Evolutionary conservation across 177 flowering plant genomes (phyloP).

Genomic region (Vitis hybrid): DNA sequence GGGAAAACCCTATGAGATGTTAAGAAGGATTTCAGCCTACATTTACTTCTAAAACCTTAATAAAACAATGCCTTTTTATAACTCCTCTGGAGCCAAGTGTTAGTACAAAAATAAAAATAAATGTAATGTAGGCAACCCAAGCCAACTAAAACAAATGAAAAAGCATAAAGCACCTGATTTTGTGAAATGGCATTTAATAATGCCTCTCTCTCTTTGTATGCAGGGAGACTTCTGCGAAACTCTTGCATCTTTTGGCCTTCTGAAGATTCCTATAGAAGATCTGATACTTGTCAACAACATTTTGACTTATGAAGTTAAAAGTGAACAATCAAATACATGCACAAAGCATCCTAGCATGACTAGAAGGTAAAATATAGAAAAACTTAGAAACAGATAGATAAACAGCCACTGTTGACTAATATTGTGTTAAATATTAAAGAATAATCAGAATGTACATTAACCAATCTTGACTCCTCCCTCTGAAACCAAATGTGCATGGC

Average conservation of each 20-base stretch:
- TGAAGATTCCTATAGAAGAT: slow-evolving; percentile 53
- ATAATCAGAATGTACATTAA: neutral
- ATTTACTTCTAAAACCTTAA: neutral
- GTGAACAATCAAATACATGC: neutral
- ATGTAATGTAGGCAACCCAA: neutral
- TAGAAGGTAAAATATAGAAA: neutral
- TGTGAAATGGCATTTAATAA: slow-evolving; percentile 58
- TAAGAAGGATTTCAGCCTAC: neutral
- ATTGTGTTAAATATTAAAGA: neutral
- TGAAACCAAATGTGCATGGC: too few relatives aligned
- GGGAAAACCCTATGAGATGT: too few relatives aligned
- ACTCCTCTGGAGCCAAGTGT: too few relatives aligned
- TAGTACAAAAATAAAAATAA: neutral
- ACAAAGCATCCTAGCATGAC: neutral
- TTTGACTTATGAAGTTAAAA: neutral
- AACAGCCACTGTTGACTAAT: neutral
- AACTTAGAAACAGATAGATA: neutral
- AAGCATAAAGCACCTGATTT: slow-evolving; percentile 62
- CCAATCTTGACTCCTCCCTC: too few relatives aligned
- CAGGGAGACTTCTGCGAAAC: slow-evolving; percentile 82
- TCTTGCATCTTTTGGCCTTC: slow-evolving; percentile 81
- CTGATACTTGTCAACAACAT: neutral
- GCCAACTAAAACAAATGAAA: neutral
- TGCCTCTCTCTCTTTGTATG: slow-evolving; percentile 77
- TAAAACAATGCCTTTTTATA: neutral